A percentile compares a stretch with the other conserved stretches of the same genome.
phyloP scores from a whole-genome alignment of 176 grass and related monocot genomes.

The Cymbopogon citratus region DNA sequence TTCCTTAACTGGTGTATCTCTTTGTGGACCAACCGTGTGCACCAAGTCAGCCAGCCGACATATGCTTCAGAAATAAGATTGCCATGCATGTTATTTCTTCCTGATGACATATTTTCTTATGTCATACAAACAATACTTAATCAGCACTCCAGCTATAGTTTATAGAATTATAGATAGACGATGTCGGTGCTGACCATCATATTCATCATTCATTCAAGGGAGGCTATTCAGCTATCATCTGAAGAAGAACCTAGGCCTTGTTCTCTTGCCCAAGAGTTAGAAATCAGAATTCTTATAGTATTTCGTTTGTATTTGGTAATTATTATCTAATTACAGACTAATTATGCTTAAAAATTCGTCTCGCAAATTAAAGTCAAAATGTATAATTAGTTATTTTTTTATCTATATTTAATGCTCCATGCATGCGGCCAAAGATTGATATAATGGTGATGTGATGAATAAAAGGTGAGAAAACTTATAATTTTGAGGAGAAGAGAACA shows the following conservation, averaged over 20 bases:
- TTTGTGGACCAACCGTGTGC: background rate
- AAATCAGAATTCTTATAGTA: too few relatives aligned
- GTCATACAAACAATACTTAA: background rate
- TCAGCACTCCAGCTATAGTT: background rate
- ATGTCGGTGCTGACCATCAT: conserved; percentile 20
- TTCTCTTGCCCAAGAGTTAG: too few relatives aligned
- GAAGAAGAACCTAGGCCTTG: background rate
- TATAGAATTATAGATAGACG: background rate
- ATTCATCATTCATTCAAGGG: background rate
- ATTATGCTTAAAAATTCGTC: too few relatives aligned
- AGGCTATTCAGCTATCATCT: background rate
- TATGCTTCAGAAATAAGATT: conserved; percentile 11
- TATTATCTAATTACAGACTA: too few relatives aligned
- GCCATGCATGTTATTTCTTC: background rate
- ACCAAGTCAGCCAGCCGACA: conserved; percentile 12
- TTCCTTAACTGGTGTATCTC: background rate
- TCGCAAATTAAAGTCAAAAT: too few relatives aligned
- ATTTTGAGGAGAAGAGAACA: too few relatives aligned
- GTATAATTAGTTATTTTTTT: too few relatives aligned
- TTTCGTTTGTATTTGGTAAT: too few relatives aligned
- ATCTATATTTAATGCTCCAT: too few relatives aligned
- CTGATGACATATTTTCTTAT: background rate
- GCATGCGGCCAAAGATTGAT: too few relatives aligned
- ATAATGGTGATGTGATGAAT: too few relatives aligned
- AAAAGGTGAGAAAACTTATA: too few relatives aligned